Conservation (phyloP, 192 early-diverging fungal genomes). For the Umbelopsis isabellina region DNA sequence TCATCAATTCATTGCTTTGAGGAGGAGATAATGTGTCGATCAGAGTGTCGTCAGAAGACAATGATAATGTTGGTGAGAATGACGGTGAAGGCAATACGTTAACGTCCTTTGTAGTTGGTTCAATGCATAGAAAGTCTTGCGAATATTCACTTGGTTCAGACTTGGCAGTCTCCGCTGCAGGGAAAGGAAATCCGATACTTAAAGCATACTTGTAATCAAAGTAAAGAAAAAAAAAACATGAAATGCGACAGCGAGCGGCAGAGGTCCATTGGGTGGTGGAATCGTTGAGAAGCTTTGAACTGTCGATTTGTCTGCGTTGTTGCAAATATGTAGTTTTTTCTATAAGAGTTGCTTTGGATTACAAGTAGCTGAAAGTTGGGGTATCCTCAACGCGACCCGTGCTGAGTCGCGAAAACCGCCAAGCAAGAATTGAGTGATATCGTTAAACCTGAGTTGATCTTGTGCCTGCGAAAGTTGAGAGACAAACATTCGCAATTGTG, state of each 20-base stretch:
- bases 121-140: slow-evolving; percentile 19
- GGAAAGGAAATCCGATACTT: slow-evolving; percentile 22
- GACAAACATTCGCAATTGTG: slow-evolving; percentile 34
- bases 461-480: slow-evolving; percentile 42
- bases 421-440: slow-evolving; percentile 41
- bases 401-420: slow-evolving; percentile 57
- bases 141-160: slow-evolving; percentile 20
- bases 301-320: not conserved
- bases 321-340: not conserved
- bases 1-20: not conserved
- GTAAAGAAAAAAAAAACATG: not conserved
- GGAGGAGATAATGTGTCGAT: slow-evolving; percentile 19
- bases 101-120: slow-evolving; percentile 6
- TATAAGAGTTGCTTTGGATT: not conserved
- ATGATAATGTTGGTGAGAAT: slow-evolving; percentile 31
- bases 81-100: slow-evolving; percentile 19
- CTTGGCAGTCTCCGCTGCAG: slow-evolving; percentile 47
- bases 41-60: slow-evolving; percentile 34
- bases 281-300: slow-evolving; percentile 6
- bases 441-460: slow-evolving; percentile 42
- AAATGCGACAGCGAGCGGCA: not conserved
- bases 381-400: slow-evolving; percentile 43
- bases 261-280: slow-evolving; percentile 46
- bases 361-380: not conserved
- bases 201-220: not conserved